Evolutionary conservation across 2,329 filamentous ascomycete species (phyloP).

Genomic region (Myriosclerotinia scirpicola): DNA sequence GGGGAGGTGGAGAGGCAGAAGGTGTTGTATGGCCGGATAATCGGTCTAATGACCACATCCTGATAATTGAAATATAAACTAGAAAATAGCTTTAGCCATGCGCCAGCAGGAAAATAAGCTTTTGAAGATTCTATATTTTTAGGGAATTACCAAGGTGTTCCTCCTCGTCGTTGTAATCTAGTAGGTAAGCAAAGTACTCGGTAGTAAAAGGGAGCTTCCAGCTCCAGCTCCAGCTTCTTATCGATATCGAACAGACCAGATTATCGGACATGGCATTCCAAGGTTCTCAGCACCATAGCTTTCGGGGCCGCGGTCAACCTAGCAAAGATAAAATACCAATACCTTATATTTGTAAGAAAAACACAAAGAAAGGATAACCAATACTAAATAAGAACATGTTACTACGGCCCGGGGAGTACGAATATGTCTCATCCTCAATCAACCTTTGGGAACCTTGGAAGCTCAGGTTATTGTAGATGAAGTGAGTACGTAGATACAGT

Average conservation of each 20-base stretch:
- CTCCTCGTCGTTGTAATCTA: not conserved
- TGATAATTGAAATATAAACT: constrained; percentile 3
- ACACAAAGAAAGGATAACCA: not conserved
- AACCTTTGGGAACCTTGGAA: no score
- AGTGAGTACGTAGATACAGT: no score
- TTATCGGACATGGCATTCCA: constrained; percentile 17
- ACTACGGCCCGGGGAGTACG: no score
- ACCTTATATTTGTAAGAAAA: not conserved
- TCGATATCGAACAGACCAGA: constrained; percentile 20
- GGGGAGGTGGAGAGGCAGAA: constrained; percentile 57
- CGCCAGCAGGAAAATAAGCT: not conserved
- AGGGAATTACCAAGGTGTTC: not conserved
- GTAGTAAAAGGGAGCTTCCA: not conserved
- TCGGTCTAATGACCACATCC: constrained; percentile 83
- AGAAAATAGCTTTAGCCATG: not conserved
- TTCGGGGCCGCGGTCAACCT: not conserved
- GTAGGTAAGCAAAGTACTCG: not conserved
- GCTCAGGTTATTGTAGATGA: no score
- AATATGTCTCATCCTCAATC: no score
- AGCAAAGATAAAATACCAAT: not conserved
- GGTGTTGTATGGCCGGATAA: constrained; percentile 67
- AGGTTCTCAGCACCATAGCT: constrained; percentile 9
- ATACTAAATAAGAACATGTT: no score
- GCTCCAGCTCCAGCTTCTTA: constrained; percentile 12
- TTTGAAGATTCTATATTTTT: not conserved